Percentiles rank a stretch among this genome's conserved stretches.
Conservation (phyloP, 2,329 filamentous ascomycete genomes). For the Alternaria ventricosa region DNA sequence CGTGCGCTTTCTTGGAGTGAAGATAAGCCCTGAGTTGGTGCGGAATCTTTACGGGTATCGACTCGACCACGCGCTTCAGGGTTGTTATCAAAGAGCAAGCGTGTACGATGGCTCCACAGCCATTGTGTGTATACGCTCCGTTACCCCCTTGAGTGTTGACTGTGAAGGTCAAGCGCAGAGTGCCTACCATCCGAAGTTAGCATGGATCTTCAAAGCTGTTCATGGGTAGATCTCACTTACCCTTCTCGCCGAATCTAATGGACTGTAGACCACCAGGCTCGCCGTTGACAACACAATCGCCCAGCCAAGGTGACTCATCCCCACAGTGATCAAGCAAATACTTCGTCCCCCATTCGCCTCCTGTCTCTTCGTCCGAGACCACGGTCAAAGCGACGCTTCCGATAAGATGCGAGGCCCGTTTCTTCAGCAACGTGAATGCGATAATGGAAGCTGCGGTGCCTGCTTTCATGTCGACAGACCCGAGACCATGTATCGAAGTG, state of each 20-base stretch:
- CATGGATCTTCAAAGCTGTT: neutral
- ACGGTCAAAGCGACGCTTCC: neutral
- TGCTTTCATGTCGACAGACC: neutral
- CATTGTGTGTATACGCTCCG: neutral
- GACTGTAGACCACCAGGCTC: neutral
- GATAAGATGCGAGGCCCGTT: neutral
- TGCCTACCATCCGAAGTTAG: too few species aligned
- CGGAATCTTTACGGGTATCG: neutral
- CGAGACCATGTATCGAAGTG: neutral
- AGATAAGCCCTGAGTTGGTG: neutral
- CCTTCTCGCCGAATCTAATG: neutral
- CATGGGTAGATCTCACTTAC: neutral
- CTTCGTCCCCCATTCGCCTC: neutral
- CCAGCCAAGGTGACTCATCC: neutral
- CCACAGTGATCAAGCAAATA: neutral
- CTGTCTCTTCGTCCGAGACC: neutral
- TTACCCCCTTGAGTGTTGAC: neutral
- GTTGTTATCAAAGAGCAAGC: neutral
- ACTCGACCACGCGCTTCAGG: neutral
- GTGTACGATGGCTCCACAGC: neutral
- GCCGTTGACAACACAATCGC: neutral
- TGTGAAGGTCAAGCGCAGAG: neutral
- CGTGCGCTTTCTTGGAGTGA: neutral
- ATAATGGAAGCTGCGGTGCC: neutral
- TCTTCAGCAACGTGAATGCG: neutral